These are phyloP conservation scores for Pseudocercospora vitis DNA, from an alignment of 2,329 filamentous ascomycete genomes.

Conservation along the genomic window DNA sequence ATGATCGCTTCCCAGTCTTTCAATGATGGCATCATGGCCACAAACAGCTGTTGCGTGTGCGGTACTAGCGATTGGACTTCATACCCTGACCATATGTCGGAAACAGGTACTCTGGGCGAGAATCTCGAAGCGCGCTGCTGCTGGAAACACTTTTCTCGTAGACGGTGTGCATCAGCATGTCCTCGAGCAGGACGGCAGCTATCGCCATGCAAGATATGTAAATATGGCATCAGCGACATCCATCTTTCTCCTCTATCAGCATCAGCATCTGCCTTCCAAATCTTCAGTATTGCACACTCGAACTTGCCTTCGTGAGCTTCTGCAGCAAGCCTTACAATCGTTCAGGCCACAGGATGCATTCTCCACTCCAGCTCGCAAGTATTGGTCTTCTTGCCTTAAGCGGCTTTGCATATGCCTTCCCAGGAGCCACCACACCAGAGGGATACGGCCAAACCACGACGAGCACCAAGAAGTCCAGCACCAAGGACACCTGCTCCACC, in stretches of 20 bases:
- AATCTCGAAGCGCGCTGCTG: not conserved
- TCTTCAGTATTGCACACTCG: conserved; percentile 9
- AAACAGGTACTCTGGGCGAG: not conserved
- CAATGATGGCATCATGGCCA: not conserved
- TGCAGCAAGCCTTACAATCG: conserved; percentile 17
- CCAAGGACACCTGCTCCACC: conserved; percentile 16
- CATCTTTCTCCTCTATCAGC: conserved; percentile 13
- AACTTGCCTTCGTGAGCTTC: conserved; percentile 13
- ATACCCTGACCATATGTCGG: not conserved
- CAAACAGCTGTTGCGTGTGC: too few species aligned
- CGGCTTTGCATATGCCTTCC: conserved; percentile 22
- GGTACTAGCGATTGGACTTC: too few species aligned
- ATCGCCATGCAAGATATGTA: conserved; percentile 8
- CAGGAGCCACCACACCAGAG: conserved; percentile 14
- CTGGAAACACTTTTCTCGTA: not conserved
- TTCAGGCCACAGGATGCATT: conserved; percentile 21
- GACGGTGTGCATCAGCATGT: not conserved
- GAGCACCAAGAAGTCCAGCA: conserved; percentile 10
- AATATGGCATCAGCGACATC: not conserved
- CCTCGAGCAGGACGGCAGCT: not conserved
- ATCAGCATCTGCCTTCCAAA: conserved; percentile 15
- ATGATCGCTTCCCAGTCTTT: not conserved
- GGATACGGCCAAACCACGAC: conserved; percentile 14
- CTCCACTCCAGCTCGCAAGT: conserved; percentile 22
- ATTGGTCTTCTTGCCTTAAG: conserved; percentile 23